These are phyloP conservation scores for Parathielavia hyrcaniae DNA, from an alignment of 495 filamentous ascomycete species.

Conservation along the genomic window DNA sequence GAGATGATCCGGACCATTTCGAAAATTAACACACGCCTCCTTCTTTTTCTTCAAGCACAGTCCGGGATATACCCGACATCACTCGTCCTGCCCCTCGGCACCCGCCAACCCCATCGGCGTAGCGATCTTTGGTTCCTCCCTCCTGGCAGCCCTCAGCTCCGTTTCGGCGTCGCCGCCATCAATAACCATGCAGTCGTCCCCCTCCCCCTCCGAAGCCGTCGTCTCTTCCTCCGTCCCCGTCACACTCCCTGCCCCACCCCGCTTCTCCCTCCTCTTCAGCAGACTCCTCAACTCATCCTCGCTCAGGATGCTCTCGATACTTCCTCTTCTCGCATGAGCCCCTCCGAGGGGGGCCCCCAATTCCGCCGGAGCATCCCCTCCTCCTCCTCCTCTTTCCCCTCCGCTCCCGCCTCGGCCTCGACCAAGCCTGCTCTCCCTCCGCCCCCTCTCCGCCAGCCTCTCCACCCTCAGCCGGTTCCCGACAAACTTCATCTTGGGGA, in stretches of 20 bases:
- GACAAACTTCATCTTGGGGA: constrained; percentile 86
- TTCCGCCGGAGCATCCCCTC: background rate
- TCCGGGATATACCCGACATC: background rate
- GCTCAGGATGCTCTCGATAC: constrained; percentile 28
- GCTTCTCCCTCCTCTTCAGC: constrained; percentile 10
- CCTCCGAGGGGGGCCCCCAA: background rate
- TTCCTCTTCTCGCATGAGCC: constrained; percentile 18
- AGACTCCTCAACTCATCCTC: constrained; percentile 27
- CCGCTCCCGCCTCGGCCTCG: no score
- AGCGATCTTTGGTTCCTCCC: background rate
- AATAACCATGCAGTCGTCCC: background rate
- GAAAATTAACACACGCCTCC: no score
- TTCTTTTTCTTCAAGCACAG: no score
- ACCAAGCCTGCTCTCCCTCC: constrained; percentile 48
- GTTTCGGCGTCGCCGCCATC: constrained; percentile 10
- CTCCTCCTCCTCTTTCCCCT: background rate
- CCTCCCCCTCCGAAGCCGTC: constrained; percentile 17
- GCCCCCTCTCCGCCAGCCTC: constrained; percentile 65
- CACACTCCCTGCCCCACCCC: background rate
- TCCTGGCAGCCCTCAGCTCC: background rate
- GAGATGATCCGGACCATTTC: no score
- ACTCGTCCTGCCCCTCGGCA: constrained; percentile 1
- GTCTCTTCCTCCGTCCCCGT: constrained; percentile 24
- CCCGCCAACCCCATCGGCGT: constrained; percentile 14
- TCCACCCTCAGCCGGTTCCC: constrained; percentile 80